A percentile compares a stretch with the other conserved stretches of the same genome.
Conservation (phyloP, 2,329 filamentous ascomycete genomes). For the Sporothrix phasma region DNA sequence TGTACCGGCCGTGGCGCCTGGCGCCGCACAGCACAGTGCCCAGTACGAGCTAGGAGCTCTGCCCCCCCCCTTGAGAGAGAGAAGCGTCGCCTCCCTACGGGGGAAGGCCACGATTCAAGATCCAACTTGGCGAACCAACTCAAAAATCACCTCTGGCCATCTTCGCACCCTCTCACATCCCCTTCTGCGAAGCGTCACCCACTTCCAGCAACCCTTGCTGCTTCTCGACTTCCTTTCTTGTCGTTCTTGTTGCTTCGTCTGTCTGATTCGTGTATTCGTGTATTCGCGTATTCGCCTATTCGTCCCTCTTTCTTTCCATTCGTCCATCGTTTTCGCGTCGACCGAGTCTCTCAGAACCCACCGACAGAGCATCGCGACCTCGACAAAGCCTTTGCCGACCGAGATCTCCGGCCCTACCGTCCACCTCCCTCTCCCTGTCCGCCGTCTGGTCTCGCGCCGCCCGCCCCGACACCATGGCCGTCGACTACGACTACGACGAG, state of each 20-base stretch:
- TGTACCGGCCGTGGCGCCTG: neutral
- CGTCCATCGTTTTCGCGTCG: neutral
- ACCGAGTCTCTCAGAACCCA: too few relatives aligned
- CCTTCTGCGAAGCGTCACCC: constrained; percentile 2
- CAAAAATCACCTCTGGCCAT: neutral
- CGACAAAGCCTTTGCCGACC: neutral
- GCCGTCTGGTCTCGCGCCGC: neutral
- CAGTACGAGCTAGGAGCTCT: neutral
- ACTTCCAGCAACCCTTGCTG: neutral
- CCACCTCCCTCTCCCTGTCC: too few relatives aligned
- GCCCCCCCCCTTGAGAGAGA: neutral
- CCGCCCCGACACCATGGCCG: constrained; percentile 58
- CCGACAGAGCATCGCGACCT: too few relatives aligned
- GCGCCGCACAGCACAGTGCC: neutral
- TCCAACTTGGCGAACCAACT: neutral
- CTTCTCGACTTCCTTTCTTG: neutral
- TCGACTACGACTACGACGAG: constrained; percentile 97
- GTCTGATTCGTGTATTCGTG: neutral
- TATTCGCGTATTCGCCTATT: neutral
- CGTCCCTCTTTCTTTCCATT: neutral
- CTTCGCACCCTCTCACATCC: neutral
- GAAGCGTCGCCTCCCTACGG: neutral
- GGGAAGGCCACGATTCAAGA: constrained; percentile 15
- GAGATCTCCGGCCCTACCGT: neutral
- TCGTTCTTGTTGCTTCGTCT: neutral